Percentiles rank a stretch among this genome's conserved stretches.
Conservation (phyloP, 2,329 filamentous ascomycete genomes). For the Blastomyces parvus region DNA sequence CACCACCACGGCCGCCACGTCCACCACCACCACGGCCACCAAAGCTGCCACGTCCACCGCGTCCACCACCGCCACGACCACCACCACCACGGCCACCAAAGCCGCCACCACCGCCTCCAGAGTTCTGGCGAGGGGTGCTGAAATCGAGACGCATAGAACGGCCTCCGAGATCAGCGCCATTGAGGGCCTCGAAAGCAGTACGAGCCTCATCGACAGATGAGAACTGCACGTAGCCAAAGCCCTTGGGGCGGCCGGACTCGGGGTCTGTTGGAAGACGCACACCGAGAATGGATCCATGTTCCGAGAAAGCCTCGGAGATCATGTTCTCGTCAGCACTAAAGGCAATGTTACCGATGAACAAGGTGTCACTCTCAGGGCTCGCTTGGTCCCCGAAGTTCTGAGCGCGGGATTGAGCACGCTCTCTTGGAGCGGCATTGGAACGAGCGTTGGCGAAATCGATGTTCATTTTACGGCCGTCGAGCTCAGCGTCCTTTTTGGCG, state of each 20-base stretch:
- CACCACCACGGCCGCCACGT: constrained; percentile 39
- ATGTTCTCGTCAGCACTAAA: constrained; percentile 72
- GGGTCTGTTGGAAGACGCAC: constrained; percentile 81
- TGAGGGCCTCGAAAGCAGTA: constrained; percentile 58
- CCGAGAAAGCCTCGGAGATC: constrained; percentile 63
- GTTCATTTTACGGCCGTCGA: constrained; percentile 67
- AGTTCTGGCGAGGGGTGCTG: constrained; percentile 56
- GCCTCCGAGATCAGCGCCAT: constrained; percentile 61
- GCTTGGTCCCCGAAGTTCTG: constrained; percentile 62
- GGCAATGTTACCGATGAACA: constrained; percentile 85
- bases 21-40: constrained; percentile 17
- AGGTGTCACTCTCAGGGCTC: constrained; percentile 72
- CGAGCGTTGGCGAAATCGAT: constrained; percentile 67
- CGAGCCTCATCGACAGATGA: constrained; percentile 72
- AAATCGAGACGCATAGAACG: constrained; percentile 77
- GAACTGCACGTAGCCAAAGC: constrained; percentile 87
- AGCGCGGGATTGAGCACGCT: constrained; percentile 48
- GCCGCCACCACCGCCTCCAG: constrained; percentile 39
- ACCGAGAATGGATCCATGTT: constrained; percentile 61
- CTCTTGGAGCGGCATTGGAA: constrained; percentile 51
- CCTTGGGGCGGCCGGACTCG: constrained; percentile 77
- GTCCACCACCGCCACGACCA: constrained; percentile 38
- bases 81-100: constrained; percentile 40
- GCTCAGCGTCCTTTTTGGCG: constrained; percentile 62
- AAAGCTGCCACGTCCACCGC: constrained; percentile 35